Evolutionary conservation across 2,329 filamentous ascomycete genomes (phyloP).

Genomic region (Ophiobolus disseminans): DNA sequence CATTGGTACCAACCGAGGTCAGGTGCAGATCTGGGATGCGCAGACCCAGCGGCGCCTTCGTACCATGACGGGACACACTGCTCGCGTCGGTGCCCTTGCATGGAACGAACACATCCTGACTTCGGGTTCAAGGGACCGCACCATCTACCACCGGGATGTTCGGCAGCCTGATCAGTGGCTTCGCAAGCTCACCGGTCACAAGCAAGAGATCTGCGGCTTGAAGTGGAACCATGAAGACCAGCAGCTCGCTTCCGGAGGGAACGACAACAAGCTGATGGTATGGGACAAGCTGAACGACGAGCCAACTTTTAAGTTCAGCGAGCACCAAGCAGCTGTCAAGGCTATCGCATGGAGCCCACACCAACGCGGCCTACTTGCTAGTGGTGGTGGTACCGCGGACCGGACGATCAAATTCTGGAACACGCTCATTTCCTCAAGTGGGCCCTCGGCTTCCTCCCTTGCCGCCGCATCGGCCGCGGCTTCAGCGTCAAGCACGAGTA

Average conservation of each 20-base stretch:
- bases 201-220: constrained; percentile 95
- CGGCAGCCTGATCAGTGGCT: constrained; percentile 90
- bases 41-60: constrained; percentile 82
- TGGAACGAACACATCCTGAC: constrained; percentile 99
- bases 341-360: constrained; percentile 98
- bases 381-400: constrained; percentile 93
- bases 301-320: constrained; percentile 90
- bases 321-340: constrained; percentile 95
- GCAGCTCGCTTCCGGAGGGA: constrained; percentile 92
- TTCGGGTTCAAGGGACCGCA: constrained; percentile 89
- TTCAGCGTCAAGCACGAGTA: constrained; percentile 39
- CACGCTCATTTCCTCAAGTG: constrained; percentile 75
- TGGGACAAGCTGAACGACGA: constrained; percentile 97
- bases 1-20: constrained; percentile 91
- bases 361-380: constrained; percentile 91
- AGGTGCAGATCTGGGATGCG: constrained; percentile 98
- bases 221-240: constrained; percentile 98
- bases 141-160: constrained; percentile 96
- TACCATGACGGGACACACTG: constrained; percentile 97
- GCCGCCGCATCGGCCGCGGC: constrained; percentile 47
- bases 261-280: constrained; percentile 98
- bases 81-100: constrained; percentile 88
- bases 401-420: constrained; percentile 98
- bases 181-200: constrained; percentile 87
- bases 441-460: constrained; percentile 50